phyloP scores from a whole-genome alignment of 2,329 filamentous ascomycete genomes.

The Clonostachys byssicola region DNA sequence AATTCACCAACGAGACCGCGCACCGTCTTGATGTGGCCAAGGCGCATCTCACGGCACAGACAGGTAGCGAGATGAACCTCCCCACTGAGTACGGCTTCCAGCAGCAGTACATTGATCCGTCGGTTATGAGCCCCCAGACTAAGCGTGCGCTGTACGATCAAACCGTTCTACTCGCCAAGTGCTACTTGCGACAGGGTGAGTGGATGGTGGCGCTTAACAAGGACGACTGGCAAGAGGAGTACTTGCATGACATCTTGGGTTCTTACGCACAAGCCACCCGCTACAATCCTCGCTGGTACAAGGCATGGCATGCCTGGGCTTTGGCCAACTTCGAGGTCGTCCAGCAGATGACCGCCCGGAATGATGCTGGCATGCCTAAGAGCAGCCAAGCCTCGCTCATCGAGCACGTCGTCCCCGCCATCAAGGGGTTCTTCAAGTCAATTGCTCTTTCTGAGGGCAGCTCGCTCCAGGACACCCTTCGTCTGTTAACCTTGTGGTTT shows the following conservation, averaged over 20 bases:
- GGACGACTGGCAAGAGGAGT: slow-evolving; percentile 83
- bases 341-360: slow-evolving; percentile 68
- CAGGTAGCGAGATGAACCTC: slow-evolving; percentile 38
- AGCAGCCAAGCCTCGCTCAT: slow-evolving; percentile 64
- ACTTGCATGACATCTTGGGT: slow-evolving; percentile 82
- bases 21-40: slow-evolving; percentile 48
- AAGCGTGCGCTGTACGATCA: slow-evolving; percentile 55
- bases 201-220: slow-evolving; percentile 87
- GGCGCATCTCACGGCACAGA: slow-evolving; percentile 42
- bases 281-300: slow-evolving; percentile 95
- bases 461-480: slow-evolving; percentile 90
- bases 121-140: slow-evolving; percentile 41
- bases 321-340: slow-evolving; percentile 98
- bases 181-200: slow-evolving; percentile 92
- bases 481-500: slow-evolving; percentile 94
- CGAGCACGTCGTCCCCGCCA: slow-evolving; percentile 89
- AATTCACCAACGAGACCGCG: slow-evolving; percentile 57
- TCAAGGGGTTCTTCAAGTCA: slow-evolving; percentile 95
- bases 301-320: slow-evolving; percentile 99
- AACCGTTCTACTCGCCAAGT: slow-evolving; percentile 80
- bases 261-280: slow-evolving; percentile 90
- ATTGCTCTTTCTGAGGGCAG: slow-evolving; percentile 89
- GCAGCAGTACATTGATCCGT: slow-evolving; percentile 33
- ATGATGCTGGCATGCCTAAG: slow-evolving; percentile 43
- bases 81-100: slow-evolving; percentile 45